These are phyloP conservation scores for Entoloma clypeatum DNA, from an alignment of 1,284 basidiomycete genomes.

Conservation along the genomic window DNA sequence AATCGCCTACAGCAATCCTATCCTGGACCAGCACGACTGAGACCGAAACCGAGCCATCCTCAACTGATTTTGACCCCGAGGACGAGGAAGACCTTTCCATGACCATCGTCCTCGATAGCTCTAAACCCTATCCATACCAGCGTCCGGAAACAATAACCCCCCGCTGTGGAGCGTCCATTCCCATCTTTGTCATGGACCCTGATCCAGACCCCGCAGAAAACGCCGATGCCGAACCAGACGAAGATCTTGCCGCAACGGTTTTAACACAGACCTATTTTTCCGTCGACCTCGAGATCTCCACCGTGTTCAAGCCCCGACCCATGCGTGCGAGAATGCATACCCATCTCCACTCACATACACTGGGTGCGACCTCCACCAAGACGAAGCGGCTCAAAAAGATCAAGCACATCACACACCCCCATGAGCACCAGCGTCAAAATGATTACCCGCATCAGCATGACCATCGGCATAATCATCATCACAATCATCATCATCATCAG, in stretches of 20 bases:
- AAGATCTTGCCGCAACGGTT: conserved; percentile 14
- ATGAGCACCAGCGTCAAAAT: background rate
- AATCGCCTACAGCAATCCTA: conserved; percentile 26
- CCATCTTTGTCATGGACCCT: conserved; percentile 47
- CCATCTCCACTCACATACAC: conserved; percentile 21
- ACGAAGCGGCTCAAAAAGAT: conserved; percentile 39
- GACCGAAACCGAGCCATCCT: conserved; percentile 35
- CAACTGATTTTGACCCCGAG: conserved; percentile 37
- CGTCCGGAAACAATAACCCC: no score
- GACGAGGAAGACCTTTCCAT: conserved; percentile 30
- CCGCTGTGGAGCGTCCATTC: no score
- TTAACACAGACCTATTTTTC: conserved; percentile 26
- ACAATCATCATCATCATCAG: background rate
- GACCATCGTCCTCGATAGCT: conserved; percentile 31
- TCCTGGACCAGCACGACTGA: conserved; percentile 23
- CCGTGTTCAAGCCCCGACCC: conserved; percentile 70
- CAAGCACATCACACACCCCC: conserved; percentile 21
- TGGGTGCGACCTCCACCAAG: conserved; percentile 27
- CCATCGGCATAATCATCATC: background rate
- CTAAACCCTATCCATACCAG: no score
- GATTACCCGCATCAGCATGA: conserved; percentile 4
- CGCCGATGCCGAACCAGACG: conserved; percentile 38
- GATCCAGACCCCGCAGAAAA: conserved; percentile 31
- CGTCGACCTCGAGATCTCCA: conserved; percentile 60
- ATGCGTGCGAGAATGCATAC: conserved; percentile 43